Conservation (phyloP, 805 yeast genomes). For the Ogataea naganishii region DNA sequence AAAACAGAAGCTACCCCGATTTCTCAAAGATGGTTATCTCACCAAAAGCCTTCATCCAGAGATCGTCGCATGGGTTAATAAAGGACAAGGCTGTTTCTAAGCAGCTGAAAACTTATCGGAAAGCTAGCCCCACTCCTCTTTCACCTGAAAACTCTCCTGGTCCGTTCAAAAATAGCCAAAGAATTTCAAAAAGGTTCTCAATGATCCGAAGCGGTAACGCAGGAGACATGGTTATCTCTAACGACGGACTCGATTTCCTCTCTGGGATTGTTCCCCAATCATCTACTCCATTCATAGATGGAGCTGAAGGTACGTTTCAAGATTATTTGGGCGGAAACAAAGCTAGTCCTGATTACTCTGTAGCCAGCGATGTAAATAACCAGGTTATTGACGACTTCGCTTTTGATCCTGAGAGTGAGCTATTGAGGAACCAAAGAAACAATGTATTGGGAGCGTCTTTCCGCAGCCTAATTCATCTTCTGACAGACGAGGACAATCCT, state of each 20-base stretch:
- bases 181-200: slow-evolving; percentile 36
- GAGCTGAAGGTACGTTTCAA: slow-evolving; percentile 15
- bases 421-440: slow-evolving; percentile 35
- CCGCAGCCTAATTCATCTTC: slow-evolving; percentile 52
- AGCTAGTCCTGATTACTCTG: neutral
- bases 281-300: slow-evolving; percentile 19
- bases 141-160: slow-evolving; percentile 1
- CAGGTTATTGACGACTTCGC: slow-evolving; percentile 5
- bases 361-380: neutral
- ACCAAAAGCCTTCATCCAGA: slow-evolving; percentile 50
- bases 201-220: slow-evolving; percentile 42
- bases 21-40: slow-evolving; percentile 47
- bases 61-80: slow-evolving; percentile 55
- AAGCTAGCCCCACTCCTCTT: slow-evolving; percentile 11
- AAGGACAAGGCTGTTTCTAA: slow-evolving; percentile 25
- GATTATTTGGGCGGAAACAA: slow-evolving; percentile 8
- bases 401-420: slow-evolving; percentile 29
- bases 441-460: slow-evolving; percentile 62
- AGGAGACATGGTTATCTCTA: slow-evolving; percentile 36
- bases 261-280: slow-evolving; percentile 19
- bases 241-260: slow-evolving; percentile 37
- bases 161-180: slow-evolving; percentile 14
- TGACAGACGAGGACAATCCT: slow-evolving; percentile 57
- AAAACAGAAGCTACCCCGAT: slow-evolving; percentile 59
- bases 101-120: slow-evolving; percentile 17